Evolutionary conservation across 208 protist species (phyloP), one percentile per base, ranked within the genome.

Genomic region (Angomonas ambiguus): DNA sequence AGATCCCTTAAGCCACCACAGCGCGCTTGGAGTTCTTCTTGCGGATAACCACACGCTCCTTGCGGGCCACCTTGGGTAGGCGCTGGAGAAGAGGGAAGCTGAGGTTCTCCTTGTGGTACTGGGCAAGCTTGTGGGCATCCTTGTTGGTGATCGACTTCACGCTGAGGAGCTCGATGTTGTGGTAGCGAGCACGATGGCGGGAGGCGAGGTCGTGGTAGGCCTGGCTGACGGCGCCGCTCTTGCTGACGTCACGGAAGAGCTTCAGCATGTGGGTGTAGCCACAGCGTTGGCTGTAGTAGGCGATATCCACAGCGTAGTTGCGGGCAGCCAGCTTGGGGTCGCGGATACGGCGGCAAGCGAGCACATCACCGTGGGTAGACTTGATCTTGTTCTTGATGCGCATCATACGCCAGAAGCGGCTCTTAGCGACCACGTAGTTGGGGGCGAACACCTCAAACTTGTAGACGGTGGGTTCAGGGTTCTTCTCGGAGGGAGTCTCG

Each of bases 401-500:
- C 77, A 99, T 93, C 92, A 99, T 98, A 80, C 99, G 98, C 98
- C 99, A 99, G 97, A 99, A 99, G 75, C 98, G 90, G 76, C 82
- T 95, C 83, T 98, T 98, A 53, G 98, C 99, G 35, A 98, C 90
- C 31, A 99, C 96, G 67, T 90, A 90, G 90, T 99, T 99, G 30
- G 88, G 82, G 32, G 98, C 98, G 76, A 99, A 99, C 57, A 99
- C 89, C 74, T 94, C 94, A 86, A 99, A 99, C 80, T 97, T 96
- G 97, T 98, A 99, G 65, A 99, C 80, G 57, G 95, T 96, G 66
- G 96, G 95, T 60, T 92, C 83, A 32, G 92, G 88, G 63, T 94
- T 86, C 74, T 85, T 88, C 71, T 96, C 93, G 3, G 86, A 95
- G 49, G 98, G 98, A 5, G 88, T 76, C 71, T 93, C 87, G 74